Conservation (phyloP, 257 asterid genomes). For the Cynanchum wilfordii region DNA sequence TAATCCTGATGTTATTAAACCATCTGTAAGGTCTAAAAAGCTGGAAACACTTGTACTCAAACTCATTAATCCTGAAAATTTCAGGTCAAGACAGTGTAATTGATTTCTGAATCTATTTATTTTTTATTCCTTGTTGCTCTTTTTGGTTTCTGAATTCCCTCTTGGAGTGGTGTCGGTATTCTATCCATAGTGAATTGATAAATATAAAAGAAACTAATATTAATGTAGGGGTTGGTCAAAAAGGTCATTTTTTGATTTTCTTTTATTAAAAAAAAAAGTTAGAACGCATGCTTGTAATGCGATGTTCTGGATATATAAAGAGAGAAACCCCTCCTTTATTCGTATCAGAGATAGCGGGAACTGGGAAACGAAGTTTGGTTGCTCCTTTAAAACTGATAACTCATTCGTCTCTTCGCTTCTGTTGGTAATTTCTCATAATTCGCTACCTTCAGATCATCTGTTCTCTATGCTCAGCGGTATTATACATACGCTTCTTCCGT, state of each 20-base stretch:
- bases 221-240: too few species aligned
- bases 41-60: slow-evolving; percentile 60
- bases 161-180: too few species aligned
- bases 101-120: slow-evolving; percentile 19
- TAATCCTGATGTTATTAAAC: slow-evolving; percentile 51
- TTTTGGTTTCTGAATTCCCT: neutral
- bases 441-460: neutral
- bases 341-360: slow-evolving; percentile 4
- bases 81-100: slow-evolving; percentile 84
- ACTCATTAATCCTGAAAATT: slow-evolving; percentile 71
- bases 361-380: neutral
- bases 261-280: too few species aligned
- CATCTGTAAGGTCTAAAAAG: slow-evolving; percentile 60
- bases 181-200: too few species aligned
- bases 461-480: neutral
- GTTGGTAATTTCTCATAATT: neutral
- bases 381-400: neutral
- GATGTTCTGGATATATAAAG: too few species aligned
- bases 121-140: neutral
- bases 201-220: too few species aligned
- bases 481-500: neutral
- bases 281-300: too few species aligned
- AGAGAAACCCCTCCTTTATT: neutral
- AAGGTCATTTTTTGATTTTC: too few species aligned
- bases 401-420: neutral